Conservation (phyloP, 192 early-diverging fungal species). For the Rhizophagus clarus region DNA sequence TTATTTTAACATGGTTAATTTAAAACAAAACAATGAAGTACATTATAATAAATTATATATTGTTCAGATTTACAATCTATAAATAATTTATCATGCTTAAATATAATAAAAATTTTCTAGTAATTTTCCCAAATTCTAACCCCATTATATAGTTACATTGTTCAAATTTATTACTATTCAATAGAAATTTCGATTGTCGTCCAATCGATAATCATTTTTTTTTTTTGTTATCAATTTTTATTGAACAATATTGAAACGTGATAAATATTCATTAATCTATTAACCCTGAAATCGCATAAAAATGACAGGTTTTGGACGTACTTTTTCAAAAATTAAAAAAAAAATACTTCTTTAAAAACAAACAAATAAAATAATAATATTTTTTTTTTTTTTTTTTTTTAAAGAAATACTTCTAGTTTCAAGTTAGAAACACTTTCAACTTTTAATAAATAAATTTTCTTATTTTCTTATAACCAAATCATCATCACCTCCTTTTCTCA, state of each 20-base stretch:
- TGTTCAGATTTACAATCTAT: background rate
- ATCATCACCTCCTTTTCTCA: too few species aligned
- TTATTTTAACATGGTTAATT: background rate
- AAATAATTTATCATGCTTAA: background rate
- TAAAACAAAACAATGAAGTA: background rate
- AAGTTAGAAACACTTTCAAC: background rate
- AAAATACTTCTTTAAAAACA: background rate
- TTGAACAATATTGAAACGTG: too few species aligned
- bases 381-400: too few species aligned
- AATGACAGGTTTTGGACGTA: background rate
- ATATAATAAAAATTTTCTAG: too few species aligned
- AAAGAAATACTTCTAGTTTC: too few species aligned
- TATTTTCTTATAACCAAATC: too few species aligned
- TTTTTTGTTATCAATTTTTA: too few species aligned
- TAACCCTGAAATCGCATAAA: background rate
- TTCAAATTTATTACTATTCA: background rate
- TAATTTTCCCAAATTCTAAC: background rate
- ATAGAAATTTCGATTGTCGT: background rate
- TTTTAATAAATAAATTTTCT: too few species aligned
- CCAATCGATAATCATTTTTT: background rate
- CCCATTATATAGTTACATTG: background rate
- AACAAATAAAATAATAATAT: too few species aligned
- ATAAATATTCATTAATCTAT: background rate
- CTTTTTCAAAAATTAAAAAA: background rate
- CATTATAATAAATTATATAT: background rate